Conservation (phyloP, 768 basidiomycete genomes). For the Amanita fuliginea region DNA sequence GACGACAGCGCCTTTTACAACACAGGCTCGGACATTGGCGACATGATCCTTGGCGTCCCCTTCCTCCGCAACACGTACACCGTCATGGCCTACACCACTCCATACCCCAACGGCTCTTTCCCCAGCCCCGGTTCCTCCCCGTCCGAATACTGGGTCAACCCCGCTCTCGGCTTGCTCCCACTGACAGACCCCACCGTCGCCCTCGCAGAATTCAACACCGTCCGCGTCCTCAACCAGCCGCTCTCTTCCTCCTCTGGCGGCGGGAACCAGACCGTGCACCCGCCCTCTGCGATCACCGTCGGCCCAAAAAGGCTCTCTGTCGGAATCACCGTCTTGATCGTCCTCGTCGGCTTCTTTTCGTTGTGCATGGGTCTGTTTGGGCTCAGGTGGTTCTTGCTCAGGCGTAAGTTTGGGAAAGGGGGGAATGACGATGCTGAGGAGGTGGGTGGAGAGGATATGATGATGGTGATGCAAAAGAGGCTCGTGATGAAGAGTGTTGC, state of each 20-base stretch:
- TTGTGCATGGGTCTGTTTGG: conserved; percentile 44
- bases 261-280: conserved; percentile 1
- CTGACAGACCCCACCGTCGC: conserved; percentile 56
- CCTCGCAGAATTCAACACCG: conserved; percentile 54
- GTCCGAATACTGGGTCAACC: conserved; percentile 16
- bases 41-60: conserved; percentile 71
- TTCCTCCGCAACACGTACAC: conserved; percentile 71
- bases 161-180: conserved; percentile 48
- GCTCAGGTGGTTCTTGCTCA: conserved; percentile 36
- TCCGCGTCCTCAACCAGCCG: conserved; percentile 57
- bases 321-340: conserved; percentile 54
- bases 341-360: conserved; percentile 45
- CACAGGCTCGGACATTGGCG: conserved; percentile 30
- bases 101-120: conserved; percentile 35
- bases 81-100: conserved; percentile 57
- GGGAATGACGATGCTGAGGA: not conserved
- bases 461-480: too few species aligned
- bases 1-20: conserved; percentile 28
- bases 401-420: conserved; percentile 11
- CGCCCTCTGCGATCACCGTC: conserved; percentile 8
- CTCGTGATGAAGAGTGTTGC: too few species aligned
- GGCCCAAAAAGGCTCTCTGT: conserved; percentile 32
- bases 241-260: conserved; percentile 17
- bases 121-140: conserved; percentile 9
- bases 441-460: too few species aligned